Base-by-base conservation (phyloP, 441 rosid species). In the Metrosideros polymorpha region DNA sequence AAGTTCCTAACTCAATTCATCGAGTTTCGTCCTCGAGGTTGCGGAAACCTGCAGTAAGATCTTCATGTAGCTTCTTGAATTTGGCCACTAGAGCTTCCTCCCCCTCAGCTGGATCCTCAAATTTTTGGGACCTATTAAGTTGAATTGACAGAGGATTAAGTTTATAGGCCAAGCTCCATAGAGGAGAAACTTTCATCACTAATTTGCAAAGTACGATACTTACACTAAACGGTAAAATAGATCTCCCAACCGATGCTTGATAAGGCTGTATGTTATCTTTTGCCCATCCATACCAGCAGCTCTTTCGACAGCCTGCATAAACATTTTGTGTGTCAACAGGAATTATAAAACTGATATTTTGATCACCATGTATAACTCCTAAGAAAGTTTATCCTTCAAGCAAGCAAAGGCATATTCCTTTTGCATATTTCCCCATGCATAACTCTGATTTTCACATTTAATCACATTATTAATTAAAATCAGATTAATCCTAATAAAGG, bases 251-350 rank as follows among this genome's bases (percentile, higher is more conserved):
- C 98, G 98, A 87, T 97, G 99, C 93, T 97, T 98, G 93, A 98
- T 93, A 59, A 96, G 96, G 84, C 90, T 92, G 94, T 97, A 97
- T 24, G 95, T 91, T 85, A 98, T 98, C 96, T 95, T 98, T 92
- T 97, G 99, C 49, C 99, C 99, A 85, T 97, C 99, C 99, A 98
- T 98, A 59, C 99, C 99, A 85, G 99, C 99, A 84, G 92, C 99
- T 92, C 93, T 96, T 92, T 98, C 99, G 52, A 98, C 99, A 54
- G 99, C 96, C 99, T 97, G 94, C 87, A 91, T 55, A 35, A 71
- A 22, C 47, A 39, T 71, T 71, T 71, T 42, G 25, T 24, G 79
- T 10, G 47, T 39, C 47, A 71, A 71, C 79, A 39, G 79, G n/a
- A 24, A 39, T 71, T 39, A 39, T 39, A 35, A 39, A 71, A 39